Base-by-base conservation (phyloP, 768 basidiomycete species). In the Suillus tomentosus region DNA sequence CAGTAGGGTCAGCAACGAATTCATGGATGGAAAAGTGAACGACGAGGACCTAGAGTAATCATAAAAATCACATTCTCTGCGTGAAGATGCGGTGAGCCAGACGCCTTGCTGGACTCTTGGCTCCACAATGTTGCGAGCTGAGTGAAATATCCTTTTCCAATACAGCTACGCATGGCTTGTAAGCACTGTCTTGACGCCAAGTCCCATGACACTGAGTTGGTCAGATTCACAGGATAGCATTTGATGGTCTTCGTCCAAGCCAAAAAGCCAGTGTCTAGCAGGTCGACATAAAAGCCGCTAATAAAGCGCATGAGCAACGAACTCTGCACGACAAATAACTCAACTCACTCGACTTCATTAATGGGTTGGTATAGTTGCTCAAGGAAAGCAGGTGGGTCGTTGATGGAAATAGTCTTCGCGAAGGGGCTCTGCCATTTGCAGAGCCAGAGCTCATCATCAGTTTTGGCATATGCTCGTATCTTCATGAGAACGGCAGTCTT, bases 221-320 rank as follows among this genome's bases (percentile, higher is more conserved):
- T 78, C 7, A 73, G 68, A 3, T 80, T 74, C 34, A 78, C 71
- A 39, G 65, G 72, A 70, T 92, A 94, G 17, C 81, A 89, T 68
- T 88, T 87, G 58, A 93, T 78, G 42, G 79, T 80, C 65, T 82
- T 73, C 27, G 83, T 76, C 93, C 94, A 95, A 3, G 85, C 77
- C 60, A 95, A 74, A 79, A 94, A 95, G 2, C 94, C 95, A 8
- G 89, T 91, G 42, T 80, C 76, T 24, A 91, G 77, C 71, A 92
- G 89, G 76, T 96, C 94, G 22, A 91, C 78, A 73, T 88, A 92
- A 60, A 76, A 73, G 24, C 81, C 78, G 50, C 79, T 82, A 64
- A n/a, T 17, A 58, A 62, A 56, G 24, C 13, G n/a, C n/a, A 48
- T 65, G n/a, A 69, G n/a, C n/a, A 43, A 45, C 6, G 13, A 39